These are phyloP conservation scores for Rhododendron molle DNA, from an alignment of 148 eudicot species.

Conservation along the genomic window DNA sequence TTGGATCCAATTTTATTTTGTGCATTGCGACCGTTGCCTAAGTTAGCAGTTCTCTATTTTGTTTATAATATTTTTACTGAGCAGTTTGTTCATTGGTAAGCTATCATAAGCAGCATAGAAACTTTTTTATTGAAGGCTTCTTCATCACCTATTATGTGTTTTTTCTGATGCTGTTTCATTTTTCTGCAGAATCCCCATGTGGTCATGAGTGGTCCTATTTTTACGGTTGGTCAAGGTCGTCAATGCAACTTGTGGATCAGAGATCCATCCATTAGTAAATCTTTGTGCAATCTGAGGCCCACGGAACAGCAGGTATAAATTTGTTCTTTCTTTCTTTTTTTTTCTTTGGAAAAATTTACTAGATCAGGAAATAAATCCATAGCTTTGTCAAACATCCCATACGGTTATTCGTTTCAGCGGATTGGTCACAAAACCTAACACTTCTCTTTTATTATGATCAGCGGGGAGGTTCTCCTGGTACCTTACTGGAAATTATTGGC, in stretches of 20 bases:
- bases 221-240: slow-evolving; percentile 81
- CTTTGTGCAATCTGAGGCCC: slow-evolving; percentile 72
- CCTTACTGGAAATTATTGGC: slow-evolving; percentile 72
- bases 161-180: not conserved
- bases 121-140: not conserved
- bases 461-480: slow-evolving; percentile 46
- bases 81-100: not conserved
- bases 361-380: not conserved
- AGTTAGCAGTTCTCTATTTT: not conserved
- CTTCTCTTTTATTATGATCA: slow-evolving; percentile 15
- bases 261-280: slow-evolving; percentile 65
- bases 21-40: not conserved
- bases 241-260: slow-evolving; percentile 65
- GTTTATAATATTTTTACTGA: not conserved
- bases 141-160: not conserved
- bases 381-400: not conserved
- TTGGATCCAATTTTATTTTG: not conserved
- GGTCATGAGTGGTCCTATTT: slow-evolving; percentile 43
- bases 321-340: not conserved
- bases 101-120: not conserved
- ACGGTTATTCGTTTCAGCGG: not conserved
- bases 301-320: slow-evolving; percentile 56
- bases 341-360: not conserved
- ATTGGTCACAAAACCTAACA: not conserved
- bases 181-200: slow-evolving; percentile 59